Evolutionary conservation across 1,284 basidiomycete genomes (phyloP), one percentile per base, ranked within the genome.

Genomic region (Austropuccinia psidii): DNA sequence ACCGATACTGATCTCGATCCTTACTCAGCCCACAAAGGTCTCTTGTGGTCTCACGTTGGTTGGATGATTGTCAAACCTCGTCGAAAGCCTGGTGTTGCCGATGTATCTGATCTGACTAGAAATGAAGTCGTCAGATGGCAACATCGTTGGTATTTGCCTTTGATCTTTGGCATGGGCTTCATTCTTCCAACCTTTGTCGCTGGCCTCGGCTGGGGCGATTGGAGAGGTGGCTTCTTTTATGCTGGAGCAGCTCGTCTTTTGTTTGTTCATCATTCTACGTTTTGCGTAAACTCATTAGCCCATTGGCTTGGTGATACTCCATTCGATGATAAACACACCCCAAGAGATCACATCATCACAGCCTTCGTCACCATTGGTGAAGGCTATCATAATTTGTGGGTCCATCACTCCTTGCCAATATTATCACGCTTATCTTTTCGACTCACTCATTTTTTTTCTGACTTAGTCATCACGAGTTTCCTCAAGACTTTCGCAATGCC

Each of bases 261-360:
- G 78, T 92, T 94, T 78, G 92, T 95, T 62, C 92, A 95, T 81
- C 93, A 95, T 81, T 93, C 91, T 2, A 95, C 91, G 0, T 95
- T 94, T 84, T 94, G 91, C 80, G 91, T 96, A 80, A 95, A 94
- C 83, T 94, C 92, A 11, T 87, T 95, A 54, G 92, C 92, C 17
- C 92, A 95, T 82, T 95, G 90, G 90, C 87, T 95, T 76, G 93
- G 93, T 70, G 91, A 93, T 76, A 84, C 89, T 31, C 90, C 91
- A 29, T 94, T 93, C 79, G 93, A 95, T 82, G 91, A 94, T 86
- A 94, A 94, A 84, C 90, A 93, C 83, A 90, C 91, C n/a, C 91
- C 91, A 39, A 85, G 87, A 70, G 90, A 93, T 82, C 90, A 93
- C 82, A 83, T 93, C 78, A 81, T 93, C 79, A 94, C 92, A 43